Evolutionary conservation across 2,329 filamentous ascomycete genomes (phyloP).

Genomic region (Neodidymelliopsis sp.): DNA sequence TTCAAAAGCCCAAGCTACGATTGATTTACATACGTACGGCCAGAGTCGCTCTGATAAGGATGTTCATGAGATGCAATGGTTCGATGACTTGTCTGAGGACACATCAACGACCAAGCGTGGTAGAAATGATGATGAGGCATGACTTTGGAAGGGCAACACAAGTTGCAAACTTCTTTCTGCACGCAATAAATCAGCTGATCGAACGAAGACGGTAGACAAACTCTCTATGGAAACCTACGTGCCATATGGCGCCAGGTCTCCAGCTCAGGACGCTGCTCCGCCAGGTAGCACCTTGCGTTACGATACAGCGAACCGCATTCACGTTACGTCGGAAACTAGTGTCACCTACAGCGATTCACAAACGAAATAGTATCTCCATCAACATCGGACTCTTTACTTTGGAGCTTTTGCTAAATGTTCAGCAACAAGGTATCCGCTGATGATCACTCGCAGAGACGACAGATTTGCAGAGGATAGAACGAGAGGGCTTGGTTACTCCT

Average conservation of each 20-base stretch:
- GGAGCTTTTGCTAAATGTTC: no score
- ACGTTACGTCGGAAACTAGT: slow-evolving; percentile 2
- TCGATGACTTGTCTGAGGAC: not conserved
- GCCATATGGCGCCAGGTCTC: not conserved
- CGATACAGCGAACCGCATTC: not conserved
- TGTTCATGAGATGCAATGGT: not conserved
- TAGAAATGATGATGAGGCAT: not conserved
- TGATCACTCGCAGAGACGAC: no score
- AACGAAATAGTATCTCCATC: no score
- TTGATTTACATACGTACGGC: not conserved
- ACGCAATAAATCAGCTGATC: not conserved
- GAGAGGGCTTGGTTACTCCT: no score
- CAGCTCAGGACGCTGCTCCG: not conserved
- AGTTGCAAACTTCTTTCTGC: no score
- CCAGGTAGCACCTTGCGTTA: not conserved
- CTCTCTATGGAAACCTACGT: not conserved
- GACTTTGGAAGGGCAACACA: not conserved
- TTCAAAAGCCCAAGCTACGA: not conserved
- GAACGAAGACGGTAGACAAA: not conserved
- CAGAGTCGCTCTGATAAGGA: not conserved
- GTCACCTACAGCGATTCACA: slow-evolving; percentile 1
- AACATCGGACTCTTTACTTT: no score
- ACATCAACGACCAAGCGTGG: not conserved
- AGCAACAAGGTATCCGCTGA: no score
- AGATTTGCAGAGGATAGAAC: no score